Base-by-base conservation (phyloP, 2,329 filamentous ascomycete genomes). In the Clathrospora elynae region DNA sequence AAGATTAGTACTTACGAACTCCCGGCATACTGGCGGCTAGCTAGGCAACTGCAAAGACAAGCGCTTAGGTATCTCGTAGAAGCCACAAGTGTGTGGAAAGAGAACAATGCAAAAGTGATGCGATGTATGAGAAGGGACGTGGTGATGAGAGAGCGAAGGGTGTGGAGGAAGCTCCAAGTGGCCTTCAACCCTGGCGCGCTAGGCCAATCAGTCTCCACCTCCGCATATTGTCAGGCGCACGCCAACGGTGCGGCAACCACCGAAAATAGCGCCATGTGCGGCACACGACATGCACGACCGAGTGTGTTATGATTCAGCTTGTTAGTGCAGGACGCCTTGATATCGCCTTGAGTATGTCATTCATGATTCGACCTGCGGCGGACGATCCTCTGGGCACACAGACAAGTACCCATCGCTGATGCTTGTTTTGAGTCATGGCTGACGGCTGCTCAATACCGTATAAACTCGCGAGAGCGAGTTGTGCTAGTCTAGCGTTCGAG, bases 1-100 rank as follows among this genome's bases (percentile, higher is more conserved):
- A 32, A 36, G 39, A 29, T 45, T 29, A 14, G 48, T 46, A 71
- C 68, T 65, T 64, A 71, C 68, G 68, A 45, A 71, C 67, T 54
- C 68, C 68, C 46, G 68, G 68, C 68, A 71, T 71, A 50, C 33
- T 64, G 55, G 39, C 19, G 36, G 32, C 28, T 31, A 40, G 29
- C 11, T 29, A 26, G 35, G 22, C 18, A 16, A 24, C 18, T 18
- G 26, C 28, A 19, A 23, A 34, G 31, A 32, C 12, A 24, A 33
- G 35, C 19, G 24, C 14, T 36, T 3, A 11, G 22, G 30, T 22
- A 10, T n/a, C 13, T 29, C 11, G 16, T 30, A 2, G 5, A 16
- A 25, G 26, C 4, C 20, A 31, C 25, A 16, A 11, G 19, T 22
- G 17, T 28, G 26, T 30, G 14, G 8, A n/a, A 20, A 37, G 31